Evolutionary conservation across 148 eudicot genomes (phyloP).

Genomic region (Salicornia ramosissima): DNA sequence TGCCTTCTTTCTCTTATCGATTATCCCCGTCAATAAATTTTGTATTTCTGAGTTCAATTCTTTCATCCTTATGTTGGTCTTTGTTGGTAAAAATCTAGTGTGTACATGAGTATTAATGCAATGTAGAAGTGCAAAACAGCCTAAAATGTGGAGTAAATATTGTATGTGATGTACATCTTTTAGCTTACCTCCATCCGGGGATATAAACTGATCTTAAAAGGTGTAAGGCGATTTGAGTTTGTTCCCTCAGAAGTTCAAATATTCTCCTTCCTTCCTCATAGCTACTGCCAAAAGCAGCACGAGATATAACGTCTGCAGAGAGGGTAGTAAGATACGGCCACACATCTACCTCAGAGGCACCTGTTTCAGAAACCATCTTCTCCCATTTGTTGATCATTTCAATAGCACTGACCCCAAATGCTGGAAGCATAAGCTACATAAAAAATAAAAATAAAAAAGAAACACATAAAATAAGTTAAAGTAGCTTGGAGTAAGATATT

Average conservation of each 20-base stretch:
- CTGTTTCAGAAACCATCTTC: constrained; percentile 14
- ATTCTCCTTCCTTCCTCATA: constrained; percentile 45
- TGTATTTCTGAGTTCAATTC: constrained; percentile 9
- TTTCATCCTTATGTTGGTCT: constrained; percentile 27
- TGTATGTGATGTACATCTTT: too few species aligned
- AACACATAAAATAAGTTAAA: too few species aligned
- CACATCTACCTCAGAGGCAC: constrained; percentile 39
- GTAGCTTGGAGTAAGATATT: too few species aligned
- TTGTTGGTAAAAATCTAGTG: constrained; percentile 31
- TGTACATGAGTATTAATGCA: background rate
- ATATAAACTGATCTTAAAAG: constrained; percentile 24
- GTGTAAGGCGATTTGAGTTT: constrained; percentile 22
- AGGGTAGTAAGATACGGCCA: constrained; percentile 39
- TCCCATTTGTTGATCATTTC: constrained; percentile 44
- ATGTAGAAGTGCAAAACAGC: too few species aligned
- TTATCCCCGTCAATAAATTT: constrained; percentile 17
- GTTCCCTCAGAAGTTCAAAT: constrained; percentile 45
- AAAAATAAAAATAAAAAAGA: background rate
- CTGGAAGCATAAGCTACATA: constrained; percentile 38
- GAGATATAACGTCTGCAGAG: constrained; percentile 45
- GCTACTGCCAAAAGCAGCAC: constrained; percentile 52
- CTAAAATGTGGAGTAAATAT: too few species aligned
- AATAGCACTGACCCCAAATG: constrained; percentile 28
- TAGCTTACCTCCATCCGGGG: constrained; percentile 51
- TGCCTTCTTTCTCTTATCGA: constrained; percentile 28